Evolutionary conservation across 2,329 filamentous ascomycete species (phyloP), one percentile per base, ranked within the genome.

Genomic region (Dothideomycetidae sp.): DNA sequence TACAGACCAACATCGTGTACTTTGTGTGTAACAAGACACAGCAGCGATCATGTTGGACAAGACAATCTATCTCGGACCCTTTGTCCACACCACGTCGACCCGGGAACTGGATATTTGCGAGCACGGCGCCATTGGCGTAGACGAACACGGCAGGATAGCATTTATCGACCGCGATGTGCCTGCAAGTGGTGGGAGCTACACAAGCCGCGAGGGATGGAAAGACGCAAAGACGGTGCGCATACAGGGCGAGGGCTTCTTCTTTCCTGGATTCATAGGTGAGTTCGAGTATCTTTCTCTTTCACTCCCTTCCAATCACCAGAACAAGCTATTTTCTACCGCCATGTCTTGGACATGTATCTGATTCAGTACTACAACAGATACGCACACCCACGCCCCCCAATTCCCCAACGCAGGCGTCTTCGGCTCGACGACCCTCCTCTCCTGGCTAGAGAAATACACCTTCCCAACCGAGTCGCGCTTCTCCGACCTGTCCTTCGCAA

Each of bases 321-420:
- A 9, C 23, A 9, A 9, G 9, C 9, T n/a, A 9, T 28, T 9
- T 14, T 13, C 30, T 32, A 9, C 14, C 30, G 30, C 14, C 32
- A 35, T 17, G n/a, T n/a, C n/a, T n/a, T n/a, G n/a, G n/a, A n/a
- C n/a, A n/a, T n/a, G n/a, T n/a, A n/a, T 18, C 13, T 17, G 7
- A 5, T n/a, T n/a, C 12, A 31, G 13, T 9, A 31, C 10, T 12
- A 14, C n/a, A 16, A 13, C 32, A 88, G 88, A 98, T 58, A 93
- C 90, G 1, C 90, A 98, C 56, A 81, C 93, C 41, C 90, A 98
- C 56, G 90, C 90, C 5, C 73, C 86, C 0, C 90, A 98, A 62
- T 94, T 93, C 51, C 85, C 88, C 41, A 98, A 98, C 53, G 74
- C 75, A 1, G 90, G 90, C 42, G 78, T 98, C 45, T 96, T 96